These are phyloP conservation scores for Cyberlindnera meyerae DNA, from an alignment of 805 yeast genomes.

Conservation along the genomic window DNA sequence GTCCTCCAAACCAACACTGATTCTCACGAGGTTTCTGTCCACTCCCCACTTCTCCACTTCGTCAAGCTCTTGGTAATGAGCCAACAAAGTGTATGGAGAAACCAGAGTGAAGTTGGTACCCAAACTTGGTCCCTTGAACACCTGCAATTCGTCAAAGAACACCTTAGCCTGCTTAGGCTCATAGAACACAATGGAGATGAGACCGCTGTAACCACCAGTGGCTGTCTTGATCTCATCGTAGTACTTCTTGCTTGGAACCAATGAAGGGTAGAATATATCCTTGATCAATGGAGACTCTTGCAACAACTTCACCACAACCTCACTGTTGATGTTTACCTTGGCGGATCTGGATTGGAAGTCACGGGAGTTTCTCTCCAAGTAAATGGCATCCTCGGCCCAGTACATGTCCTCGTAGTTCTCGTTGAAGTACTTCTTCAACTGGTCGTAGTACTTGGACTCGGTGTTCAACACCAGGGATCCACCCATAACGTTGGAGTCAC, in stretches of 20 bases:
- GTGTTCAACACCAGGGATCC: conserved; percentile 84
- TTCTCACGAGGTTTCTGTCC: conserved; percentile 68
- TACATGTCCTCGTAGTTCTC: conserved; percentile 64
- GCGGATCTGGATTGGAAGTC: conserved; percentile 67
- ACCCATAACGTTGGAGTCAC: conserved; percentile 94
- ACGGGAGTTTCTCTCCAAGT: conserved; percentile 87
- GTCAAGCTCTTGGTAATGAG: conserved; percentile 78
- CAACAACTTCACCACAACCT: conserved; percentile 50
- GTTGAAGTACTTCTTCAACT: conserved; percentile 46
- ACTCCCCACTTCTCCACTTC: conserved; percentile 80
- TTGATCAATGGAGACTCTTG: conserved; percentile 46
- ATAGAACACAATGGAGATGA: conserved; percentile 68
- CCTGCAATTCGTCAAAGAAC: conserved; percentile 66
- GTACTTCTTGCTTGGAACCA: conserved; percentile 46
- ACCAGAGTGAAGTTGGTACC: conserved; percentile 88
- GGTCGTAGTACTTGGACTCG: conserved; percentile 42
- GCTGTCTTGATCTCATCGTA: conserved; percentile 68
- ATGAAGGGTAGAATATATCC: conserved; percentile 67
- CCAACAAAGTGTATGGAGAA: conserved; percentile 84
- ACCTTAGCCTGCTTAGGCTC: conserved; percentile 57
- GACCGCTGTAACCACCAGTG: conserved; percentile 85
- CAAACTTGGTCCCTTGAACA: conserved; percentile 86
- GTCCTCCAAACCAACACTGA: conserved; percentile 84
- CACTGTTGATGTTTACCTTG: conserved; percentile 50
- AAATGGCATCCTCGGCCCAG: conserved; percentile 94